Conservation (phyloP, 2,329 filamentous ascomycete species). For the Calonectria leucothoes region DNA sequence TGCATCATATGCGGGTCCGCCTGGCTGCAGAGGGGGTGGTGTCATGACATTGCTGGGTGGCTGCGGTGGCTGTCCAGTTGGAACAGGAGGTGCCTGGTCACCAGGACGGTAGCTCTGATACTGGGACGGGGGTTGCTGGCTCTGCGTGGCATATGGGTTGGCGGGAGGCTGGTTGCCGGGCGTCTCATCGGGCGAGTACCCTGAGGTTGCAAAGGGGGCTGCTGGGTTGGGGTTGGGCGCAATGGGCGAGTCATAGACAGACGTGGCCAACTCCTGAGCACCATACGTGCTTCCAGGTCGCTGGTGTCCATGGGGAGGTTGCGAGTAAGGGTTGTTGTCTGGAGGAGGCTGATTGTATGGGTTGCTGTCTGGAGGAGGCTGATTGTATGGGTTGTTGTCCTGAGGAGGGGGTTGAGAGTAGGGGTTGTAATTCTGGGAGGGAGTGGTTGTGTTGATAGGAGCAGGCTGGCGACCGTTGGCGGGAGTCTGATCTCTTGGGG, state of each 20-base stretch:
- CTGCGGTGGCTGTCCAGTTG: slow-evolving; percentile 48
- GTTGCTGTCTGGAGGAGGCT: slow-evolving; percentile 49
- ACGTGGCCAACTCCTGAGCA: slow-evolving; percentile 82
- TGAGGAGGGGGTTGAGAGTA: slow-evolving; percentile 56
- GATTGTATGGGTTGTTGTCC: slow-evolving; percentile 55
- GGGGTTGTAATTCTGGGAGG: slow-evolving; percentile 54
- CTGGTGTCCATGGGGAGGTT: slow-evolving; percentile 53
- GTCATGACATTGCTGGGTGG: slow-evolving; percentile 48
- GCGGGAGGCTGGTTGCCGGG: slow-evolving; percentile 43
- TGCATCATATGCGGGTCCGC: slow-evolving; percentile 60
- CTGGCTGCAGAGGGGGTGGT: slow-evolving; percentile 57
- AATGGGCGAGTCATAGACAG: slow-evolving; percentile 80
- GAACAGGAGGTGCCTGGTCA: slow-evolving; percentile 54
- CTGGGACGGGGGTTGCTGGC: slow-evolving; percentile 48
- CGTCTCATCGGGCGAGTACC: slow-evolving; percentile 61
- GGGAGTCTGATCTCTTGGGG: slow-evolving; percentile 64
- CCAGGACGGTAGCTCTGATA: slow-evolving; percentile 57
- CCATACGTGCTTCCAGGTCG: slow-evolving; percentile 77
- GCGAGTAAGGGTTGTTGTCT: slow-evolving; percentile 55
- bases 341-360: slow-evolving; percentile 57
- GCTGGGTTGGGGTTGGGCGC: slow-evolving; percentile 59
- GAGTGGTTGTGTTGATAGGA: slow-evolving; percentile 64
- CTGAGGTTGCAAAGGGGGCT: slow-evolving; percentile 58
- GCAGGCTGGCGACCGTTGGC: slow-evolving; percentile 61
- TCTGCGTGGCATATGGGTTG: slow-evolving; percentile 42